Base-by-base conservation (phyloP, 768 basidiomycete species). In the Gymnopilus junonius region DNA sequence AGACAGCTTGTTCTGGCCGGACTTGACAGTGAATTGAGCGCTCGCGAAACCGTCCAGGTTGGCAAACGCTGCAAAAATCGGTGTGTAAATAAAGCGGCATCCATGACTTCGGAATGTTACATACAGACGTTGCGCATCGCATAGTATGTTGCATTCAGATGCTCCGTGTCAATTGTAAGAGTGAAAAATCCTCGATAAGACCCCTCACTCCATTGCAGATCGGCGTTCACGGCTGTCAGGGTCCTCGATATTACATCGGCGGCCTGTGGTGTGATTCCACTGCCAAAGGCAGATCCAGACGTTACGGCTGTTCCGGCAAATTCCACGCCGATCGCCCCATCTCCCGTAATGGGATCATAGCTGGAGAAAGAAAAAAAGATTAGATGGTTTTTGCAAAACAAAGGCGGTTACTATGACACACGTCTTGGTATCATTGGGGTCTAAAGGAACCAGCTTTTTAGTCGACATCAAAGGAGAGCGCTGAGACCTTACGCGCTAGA, bases 271-370 rank as follows among this genome's bases (percentile, higher is more conserved):
- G 70, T 58, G 53, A 82, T 77, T 21, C 74, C 74, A 10, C 72
- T 62, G 14, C 83, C 82, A 65, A 86, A 85, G 6, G 82, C 63
- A 14, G 84, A 84, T 4, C 68, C 68, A 1, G 84, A 85, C 0
- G 85, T 82, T 12, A 88, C 87, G 0, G 84, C 85, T 0, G 86
- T 86, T 1, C 87, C 86, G 12, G 85, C 86, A 65, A 87, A 87
- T 73, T 88, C 86, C 14, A 87, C 86, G 12, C 82, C 85, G 51
- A 85, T 76, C 1, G 82, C 82, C 8, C 86, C 85, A 6, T 72
- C 59, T 3, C 85, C 85, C 1, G 82, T 83, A 10, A 65, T 62
- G 2, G 83, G 76, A 65, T 87, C 71, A 73, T 86, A 87, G 27
- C 82, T 83, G 45, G 20, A 11, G n/a, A 29, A 21, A 11, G 20